Evolutionary conservation across 2,329 filamentous ascomycete genomes (phyloP), one percentile per base, ranked within the genome.

Genomic region (Diaporthe nobilis): DNA sequence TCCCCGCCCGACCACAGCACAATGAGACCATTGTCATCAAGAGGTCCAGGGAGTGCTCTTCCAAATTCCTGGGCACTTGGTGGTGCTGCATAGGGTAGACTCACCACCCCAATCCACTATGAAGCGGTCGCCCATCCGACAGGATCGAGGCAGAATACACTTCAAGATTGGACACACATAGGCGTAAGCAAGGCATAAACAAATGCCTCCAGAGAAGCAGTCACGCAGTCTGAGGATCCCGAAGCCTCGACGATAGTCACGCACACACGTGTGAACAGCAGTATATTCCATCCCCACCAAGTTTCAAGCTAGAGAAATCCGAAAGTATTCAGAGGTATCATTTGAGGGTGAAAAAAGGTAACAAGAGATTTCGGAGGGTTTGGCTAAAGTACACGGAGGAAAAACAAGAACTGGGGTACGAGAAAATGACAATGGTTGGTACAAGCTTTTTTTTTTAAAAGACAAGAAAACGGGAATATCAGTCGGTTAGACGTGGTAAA

Each of bases 251-350:
- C n/a, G 31, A 10, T 22, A 57, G 22, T 49, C 25, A 31, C 12
- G 13, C 1, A 34, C 34, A 8, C 34, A 20, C 25, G 2, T 53
- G 7, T 68, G 8, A 55, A 63, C 71, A 63, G 47, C 71, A 58
- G 22, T 75, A 65, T 72, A 75, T 65, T 75, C 71, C 71, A 34
- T 6, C 34, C 37, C 34, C 3, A 68, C 34, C 7, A 68, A 6
- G 37, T 51, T 37, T 44, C 12, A 68, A 51, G 63, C 63, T 53
- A 68, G 28, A 39, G 51, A 74, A n/a, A 71, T n/a, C 47, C 53
- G 47, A 76, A 72, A 34, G 58, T 76, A 75, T 75, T 76, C 60
- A 72, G 75, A 76, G 75, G 75, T 76, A 76, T 76, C 75, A 76
- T 72, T 71, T 49, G 44, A 49, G 44, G 20, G 44, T 9, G 20